Percentiles rank a stretch among this genome's conserved stretches.
Evolutionary conservation across 140 eudicot species (phyloP).

Genomic region (Stevia rebaudiana): DNA sequence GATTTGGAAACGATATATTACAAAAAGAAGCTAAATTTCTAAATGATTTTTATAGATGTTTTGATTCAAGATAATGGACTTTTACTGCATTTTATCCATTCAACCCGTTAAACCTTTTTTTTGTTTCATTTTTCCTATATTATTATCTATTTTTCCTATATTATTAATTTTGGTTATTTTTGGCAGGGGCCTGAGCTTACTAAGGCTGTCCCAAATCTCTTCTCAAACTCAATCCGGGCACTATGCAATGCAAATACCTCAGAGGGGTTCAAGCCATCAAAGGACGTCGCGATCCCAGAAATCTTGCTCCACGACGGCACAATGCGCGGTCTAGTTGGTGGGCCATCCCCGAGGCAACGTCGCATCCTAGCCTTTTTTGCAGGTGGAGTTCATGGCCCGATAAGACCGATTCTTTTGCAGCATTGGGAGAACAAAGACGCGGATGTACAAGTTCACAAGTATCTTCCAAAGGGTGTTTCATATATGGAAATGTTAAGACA

Average conservation of each 20-base stretch:
- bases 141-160: no score
- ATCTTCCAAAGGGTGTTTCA: conserved; percentile 37
- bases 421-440: conserved; percentile 50
- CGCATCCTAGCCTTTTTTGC: conserved; percentile 47
- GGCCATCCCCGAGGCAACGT: conserved; percentile 47
- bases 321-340: conserved; percentile 42
- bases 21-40: no score
- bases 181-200: conserved; percentile 47
- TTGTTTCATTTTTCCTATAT: not conserved
- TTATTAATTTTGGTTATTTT: not conserved
- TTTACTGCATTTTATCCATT: not conserved
- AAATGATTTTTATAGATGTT: no score
- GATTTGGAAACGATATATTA: no score
- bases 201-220: conserved; percentile 38
- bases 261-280: conserved; percentile 55
- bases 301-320: conserved; percentile 42
- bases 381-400: conserved; percentile 54
- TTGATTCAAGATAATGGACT: not conserved
- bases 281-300: conserved; percentile 53
- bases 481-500: conserved; percentile 40
- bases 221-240: conserved; percentile 48
- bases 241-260: conserved; percentile 62
- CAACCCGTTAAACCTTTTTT: not conserved
- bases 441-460: conserved; percentile 46
- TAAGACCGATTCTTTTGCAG: conserved; percentile 40